Percentiles rank a stretch among this genome's conserved stretches.
Conservation (phyloP, 257 asterid species). For the Solanum pimpinellifolium region DNA sequence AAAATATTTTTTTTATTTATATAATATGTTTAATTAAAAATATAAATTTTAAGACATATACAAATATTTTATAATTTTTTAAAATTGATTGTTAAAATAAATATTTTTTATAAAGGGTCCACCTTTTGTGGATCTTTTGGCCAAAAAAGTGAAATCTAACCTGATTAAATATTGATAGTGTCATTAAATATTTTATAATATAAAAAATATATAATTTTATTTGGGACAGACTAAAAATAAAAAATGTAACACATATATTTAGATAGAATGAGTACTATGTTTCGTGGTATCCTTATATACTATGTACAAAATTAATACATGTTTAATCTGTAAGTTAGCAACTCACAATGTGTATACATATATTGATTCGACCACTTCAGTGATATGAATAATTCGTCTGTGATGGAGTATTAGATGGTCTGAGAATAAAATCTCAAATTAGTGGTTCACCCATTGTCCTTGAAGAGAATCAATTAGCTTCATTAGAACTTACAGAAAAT, state of each 20-base stretch:
- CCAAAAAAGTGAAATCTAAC: too few species aligned
- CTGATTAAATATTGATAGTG: neutral
- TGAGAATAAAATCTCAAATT: neutral
- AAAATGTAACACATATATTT: too few species aligned
- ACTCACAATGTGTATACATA: too few species aligned
- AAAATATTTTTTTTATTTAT: too few species aligned
- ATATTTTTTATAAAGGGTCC: neutral
- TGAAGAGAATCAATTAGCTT: neutral
- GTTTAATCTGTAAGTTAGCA: too few species aligned
- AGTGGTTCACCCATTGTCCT: neutral
- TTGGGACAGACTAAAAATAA: too few species aligned
- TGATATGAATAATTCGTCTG: neutral
- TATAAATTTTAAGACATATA: neutral
- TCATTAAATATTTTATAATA: too few species aligned
- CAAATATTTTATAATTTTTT: too few species aligned
- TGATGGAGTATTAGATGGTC: neutral
- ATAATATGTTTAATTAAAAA: too few species aligned
- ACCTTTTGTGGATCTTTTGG: neutral
- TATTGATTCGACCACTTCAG: neutral
- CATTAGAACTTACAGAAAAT: neutral
- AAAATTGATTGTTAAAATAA: neutral
- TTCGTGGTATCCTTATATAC: neutral
- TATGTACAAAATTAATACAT: neutral
- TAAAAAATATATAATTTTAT: too few species aligned
- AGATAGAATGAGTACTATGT: neutral